Evolutionary conservation across 2,329 filamentous ascomycete genomes (phyloP), one percentile per base, ranked within the genome.

Genomic region (Pseudogymnoascus sp.): DNA sequence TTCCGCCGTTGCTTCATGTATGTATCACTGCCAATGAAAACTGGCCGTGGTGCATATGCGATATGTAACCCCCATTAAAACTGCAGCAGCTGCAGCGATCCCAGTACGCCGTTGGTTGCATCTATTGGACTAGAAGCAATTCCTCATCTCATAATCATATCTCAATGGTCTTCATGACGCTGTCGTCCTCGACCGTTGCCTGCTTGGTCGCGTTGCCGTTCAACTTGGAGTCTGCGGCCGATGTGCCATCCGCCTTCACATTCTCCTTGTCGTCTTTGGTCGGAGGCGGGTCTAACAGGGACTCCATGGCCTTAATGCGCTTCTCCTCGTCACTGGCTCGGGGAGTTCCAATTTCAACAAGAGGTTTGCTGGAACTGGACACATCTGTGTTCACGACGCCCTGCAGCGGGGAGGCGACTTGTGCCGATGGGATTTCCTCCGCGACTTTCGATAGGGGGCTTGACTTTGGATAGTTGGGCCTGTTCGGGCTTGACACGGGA

Each of bases 401-500:
- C 18, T 38, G 58, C 3, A 38, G 58, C 33, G 58, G 33, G 33
- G 58, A 41, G 49, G 67, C 69, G 37, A 67, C 67, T 18, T 68
- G 66, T 33, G 69, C 63, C 8, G 37, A 25, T 23, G 68, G 61
- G 33, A 18, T 70, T 73, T 93, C 90, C 75, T 93, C 90, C 0
- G 88, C 84, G 12, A 93, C 90, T 66, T 88, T 81, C 59, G 88
- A 88, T 63, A 93, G 78, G 14, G 89, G 89, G 68, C 87, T 90
- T 12, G 87, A 82, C 70, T 91, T 87, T 67, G 85, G 83, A 65
- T 83, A 85, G 11, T 83, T 81, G 1, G 88, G 83, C 63, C 84
- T 80, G 71, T 85, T 89, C 18, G 88, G 86, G 68, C 86, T 89
- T 8, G 79, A 78, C 65, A 83, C 79, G 2, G 86, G 85, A 25